Conservation (phyloP, 2,329 filamentous ascomycete genomes). For the Cryphonectria japonica region DNA sequence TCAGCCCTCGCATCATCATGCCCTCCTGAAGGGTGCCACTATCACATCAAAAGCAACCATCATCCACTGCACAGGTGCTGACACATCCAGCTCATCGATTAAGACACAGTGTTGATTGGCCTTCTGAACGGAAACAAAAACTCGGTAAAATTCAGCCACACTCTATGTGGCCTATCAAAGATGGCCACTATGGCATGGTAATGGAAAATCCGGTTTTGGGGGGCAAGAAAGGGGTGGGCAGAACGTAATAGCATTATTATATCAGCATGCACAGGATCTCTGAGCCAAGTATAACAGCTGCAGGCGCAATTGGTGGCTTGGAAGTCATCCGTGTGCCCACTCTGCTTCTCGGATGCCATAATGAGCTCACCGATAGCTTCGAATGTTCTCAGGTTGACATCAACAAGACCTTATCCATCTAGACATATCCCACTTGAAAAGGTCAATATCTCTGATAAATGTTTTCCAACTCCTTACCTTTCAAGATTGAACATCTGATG, state of each 20-base stretch:
- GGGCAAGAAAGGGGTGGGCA: not conserved
- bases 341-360: no score
- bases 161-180: not conserved
- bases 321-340: no score
- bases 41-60: not conserved
- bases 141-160: not conserved
- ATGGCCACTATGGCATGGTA: not conserved
- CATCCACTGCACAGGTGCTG: not conserved
- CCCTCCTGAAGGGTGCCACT: no score
- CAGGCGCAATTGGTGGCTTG: no score
- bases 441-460: no score
- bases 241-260: not conserved
- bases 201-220: not conserved
- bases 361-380: no score
- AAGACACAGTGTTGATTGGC: not conserved
- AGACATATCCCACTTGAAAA: no score
- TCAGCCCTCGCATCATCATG: not conserved
- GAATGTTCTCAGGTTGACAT: no score
- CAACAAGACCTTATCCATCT: no score
- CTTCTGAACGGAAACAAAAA: not conserved
- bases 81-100: not conserved
- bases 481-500: no score
- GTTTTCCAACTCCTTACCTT: no score
- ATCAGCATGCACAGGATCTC: not conserved
- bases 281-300: not conserved